Percentiles rank a stretch among this genome's conserved stretches.
These are phyloP conservation scores for Colletotrichum limetticola DNA, from an alignment of 2,329 filamentous ascomycete genomes.

Conservation along the genomic window DNA sequence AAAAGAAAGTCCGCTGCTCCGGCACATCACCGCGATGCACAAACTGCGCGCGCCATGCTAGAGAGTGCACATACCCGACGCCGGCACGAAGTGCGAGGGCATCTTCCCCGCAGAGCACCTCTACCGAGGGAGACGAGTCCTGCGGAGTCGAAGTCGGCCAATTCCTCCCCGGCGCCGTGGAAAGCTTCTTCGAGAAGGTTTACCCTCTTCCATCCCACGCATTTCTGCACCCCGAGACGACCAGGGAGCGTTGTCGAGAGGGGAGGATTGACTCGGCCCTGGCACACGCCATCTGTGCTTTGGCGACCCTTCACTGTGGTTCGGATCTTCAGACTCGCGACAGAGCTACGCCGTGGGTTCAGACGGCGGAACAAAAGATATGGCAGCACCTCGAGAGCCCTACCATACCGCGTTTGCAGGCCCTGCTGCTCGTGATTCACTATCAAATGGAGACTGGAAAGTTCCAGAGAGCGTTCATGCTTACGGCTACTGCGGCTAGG, in stretches of 20 bases:
- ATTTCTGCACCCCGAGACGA: constrained; percentile 48
- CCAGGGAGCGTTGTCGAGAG: constrained; percentile 42
- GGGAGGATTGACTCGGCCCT: constrained; percentile 45
- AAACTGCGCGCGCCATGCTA: constrained; percentile 37
- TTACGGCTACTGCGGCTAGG: constrained; percentile 47
- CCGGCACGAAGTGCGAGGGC: constrained; percentile 17
- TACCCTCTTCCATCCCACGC: constrained; percentile 44
- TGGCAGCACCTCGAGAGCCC: constrained; percentile 45
- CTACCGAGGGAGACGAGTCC: constrained; percentile 4
- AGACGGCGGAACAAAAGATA: constrained; percentile 45
- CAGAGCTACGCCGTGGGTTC: constrained; percentile 42
- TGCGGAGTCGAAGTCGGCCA: constrained; percentile 23
- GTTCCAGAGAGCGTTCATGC: constrained; percentile 55
- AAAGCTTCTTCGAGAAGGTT: constrained; percentile 40
- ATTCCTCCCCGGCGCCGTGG: constrained; percentile 37
- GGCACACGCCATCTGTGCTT: constrained; percentile 46
- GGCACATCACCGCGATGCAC: constrained; percentile 38
- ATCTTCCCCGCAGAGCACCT: constrained; percentile 10
- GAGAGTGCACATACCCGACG: constrained; percentile 36
- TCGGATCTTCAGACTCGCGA: constrained; percentile 34
- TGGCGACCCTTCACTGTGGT: constrained; percentile 44
- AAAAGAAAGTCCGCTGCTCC: constrained; percentile 40
- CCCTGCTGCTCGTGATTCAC: constrained; percentile 56
- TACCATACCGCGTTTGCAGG: constrained; percentile 46
- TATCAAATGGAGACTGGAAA: constrained; percentile 55